A percentile compares a stretch with the other conserved stretches of the same genome.
Conservation (phyloP, 768 basidiomycete species). For the Mrakia frigida region DNA sequence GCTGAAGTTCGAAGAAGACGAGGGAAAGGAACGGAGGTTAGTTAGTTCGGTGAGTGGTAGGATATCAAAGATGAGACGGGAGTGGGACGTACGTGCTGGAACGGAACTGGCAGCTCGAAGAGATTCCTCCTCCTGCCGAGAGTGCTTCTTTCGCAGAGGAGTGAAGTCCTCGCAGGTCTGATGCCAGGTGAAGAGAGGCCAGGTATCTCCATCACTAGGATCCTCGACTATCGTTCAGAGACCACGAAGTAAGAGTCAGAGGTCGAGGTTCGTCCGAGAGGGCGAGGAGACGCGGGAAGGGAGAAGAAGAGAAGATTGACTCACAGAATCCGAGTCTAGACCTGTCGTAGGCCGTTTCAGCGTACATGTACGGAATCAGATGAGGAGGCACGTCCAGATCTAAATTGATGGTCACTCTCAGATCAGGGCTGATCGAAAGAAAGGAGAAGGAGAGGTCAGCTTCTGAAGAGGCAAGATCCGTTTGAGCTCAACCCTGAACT, state of each 20-base stretch:
- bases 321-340: neutral
- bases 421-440: neutral
- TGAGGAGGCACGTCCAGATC: conserved; percentile 3
- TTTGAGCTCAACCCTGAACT: too few relatives aligned
- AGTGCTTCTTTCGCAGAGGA: neutral
- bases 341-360: neutral
- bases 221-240: neutral
- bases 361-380: neutral
- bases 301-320: neutral
- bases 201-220: neutral
- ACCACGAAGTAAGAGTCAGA: neutral
- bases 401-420: neutral
- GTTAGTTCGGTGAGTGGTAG: neutral
- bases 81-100: neutral
- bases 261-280: neutral
- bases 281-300: neutral
- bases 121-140: neutral
- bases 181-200: conserved; percentile 11
- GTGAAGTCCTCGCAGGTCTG: conserved; percentile 13
- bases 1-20: neutral
- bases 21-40: neutral
- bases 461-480: too few relatives aligned
- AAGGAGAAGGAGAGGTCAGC: too few relatives aligned
- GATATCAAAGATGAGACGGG: neutral
- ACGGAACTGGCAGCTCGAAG: neutral